These are phyloP conservation scores for Neckera pumila DNA, from an alignment of 225 moss, liverwort and hornwort species.

Conservation along the genomic window DNA sequence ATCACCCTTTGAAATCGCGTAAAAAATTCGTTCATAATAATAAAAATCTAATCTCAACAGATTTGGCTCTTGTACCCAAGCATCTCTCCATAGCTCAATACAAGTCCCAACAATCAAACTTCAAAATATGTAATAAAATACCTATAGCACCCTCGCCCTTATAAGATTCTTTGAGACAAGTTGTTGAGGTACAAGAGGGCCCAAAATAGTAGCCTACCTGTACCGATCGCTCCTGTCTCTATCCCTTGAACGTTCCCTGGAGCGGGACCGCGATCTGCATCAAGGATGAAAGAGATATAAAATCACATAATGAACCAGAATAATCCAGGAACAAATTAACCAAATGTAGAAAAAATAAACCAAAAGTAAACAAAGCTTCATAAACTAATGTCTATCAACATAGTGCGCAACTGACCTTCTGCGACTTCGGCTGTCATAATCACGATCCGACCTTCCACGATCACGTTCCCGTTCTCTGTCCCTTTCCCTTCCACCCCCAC, in stretches of 20 bases:
- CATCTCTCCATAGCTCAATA: background rate
- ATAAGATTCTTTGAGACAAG: background rate
- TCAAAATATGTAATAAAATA: background rate
- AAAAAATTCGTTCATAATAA: background rate
- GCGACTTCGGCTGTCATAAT: conserved; percentile 49
- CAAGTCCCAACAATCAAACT: background rate
- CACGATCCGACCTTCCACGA: conserved; percentile 54
- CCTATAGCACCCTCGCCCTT: no score
- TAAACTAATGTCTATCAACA: background rate
- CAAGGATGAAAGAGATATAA: background rate
- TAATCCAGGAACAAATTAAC: background rate
- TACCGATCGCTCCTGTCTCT: conserved; percentile 60
- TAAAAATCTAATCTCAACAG: background rate
- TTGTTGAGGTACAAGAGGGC: background rate
- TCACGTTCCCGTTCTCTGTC: conserved; percentile 53
- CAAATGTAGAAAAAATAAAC: background rate
- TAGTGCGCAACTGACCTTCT: conserved; percentile 39
- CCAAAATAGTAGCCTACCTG: conserved; percentile 34
- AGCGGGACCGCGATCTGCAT: conserved; percentile 46
- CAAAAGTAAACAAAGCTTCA: background rate
- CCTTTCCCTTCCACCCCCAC: conserved; percentile 44
- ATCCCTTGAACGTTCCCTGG: conserved; percentile 52
- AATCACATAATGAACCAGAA: background rate
- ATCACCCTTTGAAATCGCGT: conserved; percentile 15
- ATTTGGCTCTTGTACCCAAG: background rate